A percentile compares a stretch with the other conserved stretches of the same genome.
These are phyloP conservation scores for Trichoderma parareesei DNA, from an alignment of 495 filamentous ascomycete species.

Conservation along the genomic window DNA sequence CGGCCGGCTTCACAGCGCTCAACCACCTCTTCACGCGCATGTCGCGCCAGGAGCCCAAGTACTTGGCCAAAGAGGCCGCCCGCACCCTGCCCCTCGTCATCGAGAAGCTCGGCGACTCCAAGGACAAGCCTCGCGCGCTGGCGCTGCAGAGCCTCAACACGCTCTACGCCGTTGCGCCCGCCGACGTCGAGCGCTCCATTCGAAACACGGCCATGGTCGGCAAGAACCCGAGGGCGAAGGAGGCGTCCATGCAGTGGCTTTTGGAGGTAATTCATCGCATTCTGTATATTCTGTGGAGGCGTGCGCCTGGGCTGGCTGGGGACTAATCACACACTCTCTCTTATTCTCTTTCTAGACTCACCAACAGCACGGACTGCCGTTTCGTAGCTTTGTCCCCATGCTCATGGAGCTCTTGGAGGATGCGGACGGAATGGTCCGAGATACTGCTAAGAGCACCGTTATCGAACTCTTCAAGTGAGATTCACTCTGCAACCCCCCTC, in stretches of 20 bases:
- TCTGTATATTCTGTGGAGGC: background rate
- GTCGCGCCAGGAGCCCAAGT: slow-evolving; percentile 67
- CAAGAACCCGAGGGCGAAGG: slow-evolving; percentile 74
- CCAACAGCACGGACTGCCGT: slow-evolving; percentile 63
- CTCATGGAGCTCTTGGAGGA: slow-evolving; percentile 84
- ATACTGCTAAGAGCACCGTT: slow-evolving; percentile 69
- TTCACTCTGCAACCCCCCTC: slow-evolving; percentile 4
- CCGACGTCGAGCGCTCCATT: slow-evolving; percentile 71
- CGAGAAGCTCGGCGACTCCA: slow-evolving; percentile 82
- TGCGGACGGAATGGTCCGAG: slow-evolving; percentile 76
- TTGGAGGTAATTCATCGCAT: slow-evolving; percentile 43
- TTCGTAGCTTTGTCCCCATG: slow-evolving; percentile 71
- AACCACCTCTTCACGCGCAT: slow-evolving; percentile 79
- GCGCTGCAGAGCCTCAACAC: slow-evolving; percentile 68
- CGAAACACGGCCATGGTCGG: slow-evolving; percentile 69
- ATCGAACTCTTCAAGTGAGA: slow-evolving; percentile 77
- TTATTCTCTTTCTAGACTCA: slow-evolving; percentile 53
- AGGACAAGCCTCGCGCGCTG: slow-evolving; percentile 67
- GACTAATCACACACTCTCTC: background rate
- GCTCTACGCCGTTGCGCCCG: slow-evolving; percentile 54
- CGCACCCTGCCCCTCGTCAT: slow-evolving; percentile 63
- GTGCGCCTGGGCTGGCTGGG: background rate
- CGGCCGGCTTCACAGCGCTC: slow-evolving; percentile 74
- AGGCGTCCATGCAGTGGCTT: slow-evolving; percentile 77
- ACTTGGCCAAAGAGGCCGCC: slow-evolving; percentile 54